Evolutionary conservation across 1,284 basidiomycete genomes (phyloP).

Genomic region (Anthracocystis walkeri): DNA sequence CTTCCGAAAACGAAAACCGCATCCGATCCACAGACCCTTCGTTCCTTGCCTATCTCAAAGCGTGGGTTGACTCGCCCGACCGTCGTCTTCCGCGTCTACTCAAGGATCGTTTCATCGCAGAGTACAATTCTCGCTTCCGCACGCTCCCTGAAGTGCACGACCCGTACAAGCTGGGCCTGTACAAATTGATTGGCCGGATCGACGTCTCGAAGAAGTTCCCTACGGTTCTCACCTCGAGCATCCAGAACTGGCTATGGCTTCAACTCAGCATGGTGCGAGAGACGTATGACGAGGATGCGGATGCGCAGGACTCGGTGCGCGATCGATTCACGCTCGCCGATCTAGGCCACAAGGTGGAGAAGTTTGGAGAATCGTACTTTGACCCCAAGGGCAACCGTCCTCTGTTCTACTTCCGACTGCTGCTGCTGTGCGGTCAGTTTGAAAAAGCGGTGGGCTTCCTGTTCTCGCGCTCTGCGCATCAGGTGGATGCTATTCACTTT

Average conservation of each 20-base stretch:
- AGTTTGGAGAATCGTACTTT: constrained; percentile 85
- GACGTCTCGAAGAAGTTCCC: constrained; percentile 86
- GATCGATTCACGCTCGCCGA: constrained; percentile 80
- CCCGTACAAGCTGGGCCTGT: constrained; percentile 94
- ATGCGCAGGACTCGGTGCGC: constrained; percentile 57
- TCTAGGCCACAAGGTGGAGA: constrained; percentile 82
- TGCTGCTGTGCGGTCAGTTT: constrained; percentile 93
- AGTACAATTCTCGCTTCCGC: constrained; percentile 89
- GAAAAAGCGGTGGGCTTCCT: constrained; percentile 92
- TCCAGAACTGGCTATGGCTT: constrained; percentile 99
- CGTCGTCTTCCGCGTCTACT: constrained; percentile 47
- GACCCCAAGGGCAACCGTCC: constrained; percentile 79
- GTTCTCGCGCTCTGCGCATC: constrained; percentile 86
- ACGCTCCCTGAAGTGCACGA: constrained; percentile 73
- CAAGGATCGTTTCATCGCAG: constrained; percentile 84
- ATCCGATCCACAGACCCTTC: constrained; percentile 84
- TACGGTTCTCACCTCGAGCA: constrained; percentile 85
- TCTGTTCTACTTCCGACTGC: constrained; percentile 85
- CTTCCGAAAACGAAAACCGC: constrained; percentile 78
- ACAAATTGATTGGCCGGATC: constrained; percentile 93
- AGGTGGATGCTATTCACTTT: constrained; percentile 94
- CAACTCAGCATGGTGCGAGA: constrained; percentile 82
- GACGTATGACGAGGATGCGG: constrained; percentile 53
- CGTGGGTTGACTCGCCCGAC: constrained; percentile 78
- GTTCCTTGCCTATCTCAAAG: constrained; percentile 85